Base-by-base conservation (phyloP, 2,329 filamentous ascomycete species). In the Arthroderma uncinatum region DNA sequence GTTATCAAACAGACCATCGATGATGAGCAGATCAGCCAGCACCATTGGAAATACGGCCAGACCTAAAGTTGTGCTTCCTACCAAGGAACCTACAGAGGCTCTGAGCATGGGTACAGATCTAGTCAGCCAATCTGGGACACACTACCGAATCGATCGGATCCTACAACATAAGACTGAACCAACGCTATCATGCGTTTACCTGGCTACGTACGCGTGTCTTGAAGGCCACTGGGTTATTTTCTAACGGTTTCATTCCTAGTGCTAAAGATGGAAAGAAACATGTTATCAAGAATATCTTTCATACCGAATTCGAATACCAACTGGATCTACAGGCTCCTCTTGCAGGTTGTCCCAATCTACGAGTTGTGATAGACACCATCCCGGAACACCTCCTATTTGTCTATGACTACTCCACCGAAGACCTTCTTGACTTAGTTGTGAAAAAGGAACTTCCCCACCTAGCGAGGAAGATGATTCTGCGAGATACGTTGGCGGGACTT, bases 261-360 rank as follows among this genome's bases (percentile, higher is more conserved):
- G 9, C 30, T 9, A 19, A 42, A 19, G 39, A 21, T 12, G 39
- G 39, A 42, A 42, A 42, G 19, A 42, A 23, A 21, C 10, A 42
- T 42, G 19, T 23, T 37, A 14, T 19, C 10, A 42, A 42, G 23
- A 23, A 42, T 9, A 60, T 60, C 21, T 58, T 44, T n/a, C 53
- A 57, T 48, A 55, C 59, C 34, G 59, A 58, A 39, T 60, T 60
- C 37, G 57, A 58, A 37, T 60, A 60, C n/a, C 59, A 60, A 25
- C 23, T 57, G 10, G 21, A 47, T 50, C 34, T 58, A 34, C 59
- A 58, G 8, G 53, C 54, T 2, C 53, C 54, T 25, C 42, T 60
- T 33, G 2, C 37, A 40, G 19, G 59, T 4, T 57, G 54, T 33
- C 34, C 37, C 6, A 57, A 57, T 28, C 30, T 60, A 30, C 57